Percentiles rank a stretch among this genome's conserved stretches.
phyloP scores from a whole-genome alignment of 169 alveolate genomes.

The Babesia bovis region DNA sequence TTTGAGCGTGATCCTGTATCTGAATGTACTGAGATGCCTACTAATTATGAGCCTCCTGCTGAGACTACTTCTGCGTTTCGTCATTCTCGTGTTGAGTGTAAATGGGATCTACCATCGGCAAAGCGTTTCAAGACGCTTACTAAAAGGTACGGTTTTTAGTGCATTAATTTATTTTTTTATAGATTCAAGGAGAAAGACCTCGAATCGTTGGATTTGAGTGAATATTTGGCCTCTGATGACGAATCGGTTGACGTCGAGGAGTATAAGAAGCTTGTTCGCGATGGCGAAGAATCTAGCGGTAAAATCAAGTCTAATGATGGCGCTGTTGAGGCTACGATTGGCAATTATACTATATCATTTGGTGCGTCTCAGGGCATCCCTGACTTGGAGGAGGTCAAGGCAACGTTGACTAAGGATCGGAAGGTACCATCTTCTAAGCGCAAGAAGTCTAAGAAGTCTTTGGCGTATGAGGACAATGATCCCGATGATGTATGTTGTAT shows the following conservation, averaged over 20 bases:
- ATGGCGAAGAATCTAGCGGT: neutral
- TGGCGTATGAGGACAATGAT: neutral
- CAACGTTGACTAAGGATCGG: neutral
- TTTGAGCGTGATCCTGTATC: slow-evolving; percentile 90
- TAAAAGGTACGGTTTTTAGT: slow-evolving; percentile 26
- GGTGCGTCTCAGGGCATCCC: slow-evolving; percentile 49
- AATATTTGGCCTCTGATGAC: slow-evolving; percentile 58
- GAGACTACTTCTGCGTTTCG: slow-evolving; percentile 86
- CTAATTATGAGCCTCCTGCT: slow-evolving; percentile 86
- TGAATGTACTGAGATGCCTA: slow-evolving; percentile 87
- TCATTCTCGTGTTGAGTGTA: slow-evolving; percentile 90
- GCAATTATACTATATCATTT: slow-evolving; percentile 58
- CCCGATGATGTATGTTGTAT: slow-evolving; percentile 24
- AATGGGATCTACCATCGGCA: slow-evolving; percentile 94
- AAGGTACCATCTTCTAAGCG: slow-evolving; percentile 2
- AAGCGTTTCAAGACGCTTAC: slow-evolving; percentile 84
- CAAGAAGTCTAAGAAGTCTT: slow-evolving; percentile 25
- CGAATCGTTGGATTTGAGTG: slow-evolving; percentile 41
- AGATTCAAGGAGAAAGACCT: slow-evolving; percentile 49
- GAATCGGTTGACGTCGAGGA: slow-evolving; percentile 11
- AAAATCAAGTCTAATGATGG: slow-evolving; percentile 9
- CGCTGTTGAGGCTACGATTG: slow-evolving; percentile 43
- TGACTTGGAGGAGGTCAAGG: slow-evolving; percentile 2
- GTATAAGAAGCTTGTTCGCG: slow-evolving; percentile 5
- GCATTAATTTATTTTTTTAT: neutral